phyloP scores from a whole-genome alignment of 2,329 filamentous ascomycete species.

The Davidsoniella virescens region DNA sequence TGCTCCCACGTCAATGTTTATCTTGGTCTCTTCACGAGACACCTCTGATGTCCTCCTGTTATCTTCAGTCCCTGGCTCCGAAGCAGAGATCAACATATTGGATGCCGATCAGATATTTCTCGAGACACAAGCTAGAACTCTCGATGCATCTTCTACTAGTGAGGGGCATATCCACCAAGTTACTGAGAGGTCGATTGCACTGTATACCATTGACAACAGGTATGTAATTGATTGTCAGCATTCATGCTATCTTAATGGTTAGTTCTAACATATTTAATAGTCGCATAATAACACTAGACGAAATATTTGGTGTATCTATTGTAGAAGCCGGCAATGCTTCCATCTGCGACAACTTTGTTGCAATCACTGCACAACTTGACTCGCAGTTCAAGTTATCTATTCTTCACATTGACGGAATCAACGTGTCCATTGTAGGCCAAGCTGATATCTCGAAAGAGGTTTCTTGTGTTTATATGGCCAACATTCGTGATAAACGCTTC shows the following conservation, averaged over 20 bases:
- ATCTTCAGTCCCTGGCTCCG: conserved; percentile 16
- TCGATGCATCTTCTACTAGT: conserved; percentile 26
- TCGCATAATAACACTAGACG: conserved; percentile 19
- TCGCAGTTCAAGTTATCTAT: conserved; percentile 2
- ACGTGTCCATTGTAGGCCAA: neutral
- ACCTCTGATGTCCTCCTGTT: conserved; percentile 32
- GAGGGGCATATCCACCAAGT: conserved; percentile 33
- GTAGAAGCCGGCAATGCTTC: conserved; percentile 27
- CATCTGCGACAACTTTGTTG: conserved; percentile 23
- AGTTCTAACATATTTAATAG: conserved; percentile 15
- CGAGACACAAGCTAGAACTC: conserved; percentile 36
- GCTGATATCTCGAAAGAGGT: conserved; percentile 23
- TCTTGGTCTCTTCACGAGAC: conserved; percentile 34
- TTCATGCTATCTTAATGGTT: neutral
- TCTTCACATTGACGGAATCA: conserved; percentile 1
- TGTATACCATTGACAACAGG: conserved; percentile 24
- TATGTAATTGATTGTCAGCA: conserved; percentile 16
- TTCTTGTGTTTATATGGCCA: conserved; percentile 27
- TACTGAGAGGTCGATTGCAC: conserved; percentile 31
- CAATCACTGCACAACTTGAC: conserved; percentile 25
- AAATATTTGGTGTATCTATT: conserved; percentile 19
- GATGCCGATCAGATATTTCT: conserved; percentile 25
- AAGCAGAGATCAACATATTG: neutral
- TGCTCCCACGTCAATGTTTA: conserved; percentile 15
- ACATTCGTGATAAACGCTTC: conserved; percentile 14